Evolutionary conservation across 129 eudicot species (phyloP), one percentile per base, ranked within the genome.

Genomic region (Pseudognaphalium luteoalbum): DNA sequence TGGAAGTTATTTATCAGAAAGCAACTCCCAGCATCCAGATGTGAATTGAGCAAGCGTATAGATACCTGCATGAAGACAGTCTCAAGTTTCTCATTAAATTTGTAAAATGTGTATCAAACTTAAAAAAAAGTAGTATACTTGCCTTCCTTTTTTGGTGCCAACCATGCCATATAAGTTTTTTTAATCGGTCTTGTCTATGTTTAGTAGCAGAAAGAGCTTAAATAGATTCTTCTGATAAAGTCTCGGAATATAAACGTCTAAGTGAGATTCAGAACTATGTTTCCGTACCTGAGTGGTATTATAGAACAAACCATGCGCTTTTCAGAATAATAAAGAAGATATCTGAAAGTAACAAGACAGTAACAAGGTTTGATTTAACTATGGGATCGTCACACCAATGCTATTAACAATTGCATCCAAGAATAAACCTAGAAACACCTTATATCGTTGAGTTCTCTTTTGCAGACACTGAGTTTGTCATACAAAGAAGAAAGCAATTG

Each of bases 101-200:
- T 64, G 52, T 65, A 75, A 64, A 65, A 75, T 75, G 65, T 76
- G 51, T 76, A 66, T 16, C 37, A 65, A 50, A 66, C 33, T 76
- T 66, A 66, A 34, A 66, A 65, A 76, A 65, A 76, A 65, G 9
- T 5, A 32, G 9, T 64, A 51, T 65, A 47, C 63, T 32, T 44
- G 52, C 19, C 51, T 50, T 41, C 32, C 17, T n/a, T 44, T 42
- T 30, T 32, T 19, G 25, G 32, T 50, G 15, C 66, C 34, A 5
- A 2, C 20, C 10, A 17, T 47, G 47, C 20, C 10, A 8, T 3
- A 61, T 34, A 15, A 0, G 42, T n/a, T 6, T 15, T 32, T 52
- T 7, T 50, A 6, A 30, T 20, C 8, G 10, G 19, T 34, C 21
- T 19, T 33, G 51, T 76, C 14, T 72, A 50, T 64, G 63, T 75